Evolutionary conservation across 2,329 filamentous ascomycete species (phyloP).

Genomic region (Sporothrix inflata): DNA sequence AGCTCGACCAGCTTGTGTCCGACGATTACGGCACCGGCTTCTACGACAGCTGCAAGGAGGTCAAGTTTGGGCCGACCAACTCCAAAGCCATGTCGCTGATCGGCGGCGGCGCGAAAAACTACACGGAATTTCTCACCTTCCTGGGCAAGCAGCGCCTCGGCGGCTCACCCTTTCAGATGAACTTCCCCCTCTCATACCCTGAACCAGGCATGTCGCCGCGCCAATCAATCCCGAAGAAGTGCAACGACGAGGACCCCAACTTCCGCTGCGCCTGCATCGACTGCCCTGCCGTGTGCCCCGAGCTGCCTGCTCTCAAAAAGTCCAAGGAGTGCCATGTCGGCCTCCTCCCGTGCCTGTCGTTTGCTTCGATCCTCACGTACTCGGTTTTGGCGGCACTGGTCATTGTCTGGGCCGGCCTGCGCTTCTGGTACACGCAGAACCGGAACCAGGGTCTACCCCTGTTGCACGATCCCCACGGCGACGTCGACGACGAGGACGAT

Average conservation of each 20-base stretch:
- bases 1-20: slow-evolving; percentile 87
- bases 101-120: slow-evolving; percentile 91
- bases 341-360: slow-evolving; percentile 87
- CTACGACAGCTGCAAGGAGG: slow-evolving; percentile 97
- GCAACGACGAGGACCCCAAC: slow-evolving; percentile 83
- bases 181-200: slow-evolving; percentile 71
- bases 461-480: slow-evolving; percentile 75
- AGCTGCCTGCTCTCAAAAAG: slow-evolving; percentile 74
- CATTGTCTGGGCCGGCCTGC: slow-evolving; percentile 73
- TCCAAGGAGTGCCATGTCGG: slow-evolving; percentile 79
- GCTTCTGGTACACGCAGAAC: slow-evolving; percentile 49
- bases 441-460: slow-evolving; percentile 77
- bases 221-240: slow-evolving; percentile 76
- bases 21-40: slow-evolving; percentile 83
- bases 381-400: slow-evolving; percentile 72
- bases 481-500: slow-evolving; percentile 74
- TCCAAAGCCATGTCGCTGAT: slow-evolving; percentile 95
- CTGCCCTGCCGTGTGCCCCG: slow-evolving; percentile 82
- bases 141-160: slow-evolving; percentile 87
- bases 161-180: slow-evolving; percentile 97
- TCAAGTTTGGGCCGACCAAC: slow-evolving; percentile 95
- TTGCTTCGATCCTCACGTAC: slow-evolving; percentile 87
- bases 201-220: slow-evolving; percentile 73
- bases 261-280: slow-evolving; percentile 94
- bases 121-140: slow-evolving; percentile 84